Evolutionary conservation across 176 grass and related monocot genomes (phyloP).

Genomic region (Musa beccarii): DNA sequence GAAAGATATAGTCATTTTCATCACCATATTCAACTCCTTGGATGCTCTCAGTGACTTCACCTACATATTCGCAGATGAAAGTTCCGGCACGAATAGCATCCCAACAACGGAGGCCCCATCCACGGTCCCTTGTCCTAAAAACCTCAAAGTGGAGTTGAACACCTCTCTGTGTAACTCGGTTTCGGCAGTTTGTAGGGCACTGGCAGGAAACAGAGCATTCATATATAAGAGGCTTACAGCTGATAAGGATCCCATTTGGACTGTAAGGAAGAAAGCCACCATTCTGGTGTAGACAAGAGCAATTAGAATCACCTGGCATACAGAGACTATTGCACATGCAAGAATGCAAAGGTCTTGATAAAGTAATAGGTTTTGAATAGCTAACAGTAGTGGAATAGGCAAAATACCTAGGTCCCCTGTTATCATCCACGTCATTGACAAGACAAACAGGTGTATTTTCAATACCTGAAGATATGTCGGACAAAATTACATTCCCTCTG

Average conservation of each 20-base stretch:
- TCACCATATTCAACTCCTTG: conserved; percentile 20
- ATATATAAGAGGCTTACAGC: conserved; percentile 50
- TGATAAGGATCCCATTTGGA: conserved; percentile 56
- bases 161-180: conserved; percentile 61
- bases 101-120: conserved; percentile 78
- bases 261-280: conserved; percentile 61
- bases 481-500: conserved; percentile 41
- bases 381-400: conserved; percentile 45
- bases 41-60: conserved; percentile 56
- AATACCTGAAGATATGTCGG: conserved; percentile 53
- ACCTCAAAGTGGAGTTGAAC: conserved; percentile 68
- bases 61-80: conserved; percentile 74
- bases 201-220: conserved; percentile 52
- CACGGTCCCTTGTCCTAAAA: conserved; percentile 56
- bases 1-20: conserved; percentile 54
- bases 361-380: conserved; percentile 36
- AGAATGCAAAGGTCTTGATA: conserved; percentile 36
- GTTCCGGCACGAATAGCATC: conserved; percentile 74
- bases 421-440: conserved; percentile 79
- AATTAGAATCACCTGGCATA: conserved; percentile 58
- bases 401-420: conserved; percentile 49
- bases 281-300: conserved; percentile 55
- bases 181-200: conserved; percentile 59
- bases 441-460: conserved; percentile 73
- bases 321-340: conserved; percentile 55